Conservation (phyloP, 495 filamentous ascomycete genomes). For the Aspergillus nidulans region DNA sequence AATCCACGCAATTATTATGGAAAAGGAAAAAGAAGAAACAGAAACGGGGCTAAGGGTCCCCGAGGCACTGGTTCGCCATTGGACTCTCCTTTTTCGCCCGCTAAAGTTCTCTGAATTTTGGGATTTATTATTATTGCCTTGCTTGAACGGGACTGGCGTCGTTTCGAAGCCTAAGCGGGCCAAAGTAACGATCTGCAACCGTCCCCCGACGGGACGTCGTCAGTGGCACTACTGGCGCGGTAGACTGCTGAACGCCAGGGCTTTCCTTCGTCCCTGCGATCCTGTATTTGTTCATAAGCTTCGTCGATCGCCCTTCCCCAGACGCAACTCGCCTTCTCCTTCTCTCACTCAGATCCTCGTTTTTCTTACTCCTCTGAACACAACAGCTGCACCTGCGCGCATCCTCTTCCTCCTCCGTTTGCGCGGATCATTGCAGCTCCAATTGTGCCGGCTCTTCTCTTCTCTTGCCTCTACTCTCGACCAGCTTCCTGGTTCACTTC, state of each 20-base stretch:
- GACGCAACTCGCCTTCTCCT: slow-evolving; percentile 26
- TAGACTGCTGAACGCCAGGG: slow-evolving; percentile 29
- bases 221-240: slow-evolving; percentile 50
- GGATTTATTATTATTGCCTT: slow-evolving; percentile 6
- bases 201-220: slow-evolving; percentile 42
- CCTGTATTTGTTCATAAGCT: slow-evolving; percentile 61
- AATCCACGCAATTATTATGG: slow-evolving; percentile 10
- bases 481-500: no score
- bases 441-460: background rate
- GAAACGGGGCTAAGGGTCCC: slow-evolving; percentile 23
- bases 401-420: slow-evolving; percentile 1
- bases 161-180: slow-evolving; percentile 28
- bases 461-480: background rate
- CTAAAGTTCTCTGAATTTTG: background rate
- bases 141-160: slow-evolving; percentile 19
- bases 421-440: slow-evolving; percentile 12
- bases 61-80: slow-evolving; percentile 41
- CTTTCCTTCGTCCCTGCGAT: slow-evolving; percentile 31
- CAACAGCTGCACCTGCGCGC: slow-evolving; percentile 13
- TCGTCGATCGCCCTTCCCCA: slow-evolving; percentile 63
- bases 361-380: slow-evolving; percentile 14
- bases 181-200: slow-evolving; percentile 42
- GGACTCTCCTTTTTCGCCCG: slow-evolving; percentile 23
- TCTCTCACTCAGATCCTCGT: slow-evolving; percentile 10
- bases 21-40: slow-evolving; percentile 13